phyloP scores from a whole-genome alignment of 352 stramenopile genomes.

The Hyaloperonospora arabidopsidis region DNA sequence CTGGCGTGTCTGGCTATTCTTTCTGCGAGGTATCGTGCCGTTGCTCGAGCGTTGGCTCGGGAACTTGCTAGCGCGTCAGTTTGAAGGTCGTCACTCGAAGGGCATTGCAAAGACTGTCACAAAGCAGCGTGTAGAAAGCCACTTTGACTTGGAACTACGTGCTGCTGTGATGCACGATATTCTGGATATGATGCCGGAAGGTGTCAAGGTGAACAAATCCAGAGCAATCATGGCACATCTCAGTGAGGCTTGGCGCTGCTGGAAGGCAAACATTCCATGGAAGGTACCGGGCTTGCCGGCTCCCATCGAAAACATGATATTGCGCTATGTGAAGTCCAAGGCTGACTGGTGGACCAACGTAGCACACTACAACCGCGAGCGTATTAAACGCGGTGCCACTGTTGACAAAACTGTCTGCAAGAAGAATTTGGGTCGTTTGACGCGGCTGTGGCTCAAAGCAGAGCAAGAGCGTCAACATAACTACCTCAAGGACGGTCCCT shows the following conservation, averaged over 20 bases:
- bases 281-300: conserved; percentile 99
- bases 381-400: conserved; percentile 98
- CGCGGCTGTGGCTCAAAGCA: conserved; percentile 98
- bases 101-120: conserved; percentile 98
- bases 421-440: conserved; percentile 98
- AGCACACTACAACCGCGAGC: conserved; percentile 99
- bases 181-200: conserved; percentile 99
- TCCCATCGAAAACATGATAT: conserved; percentile 99
- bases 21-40: conserved; percentile 97
- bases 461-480: conserved; percentile 99
- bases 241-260: conserved; percentile 96
- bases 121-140: conserved; percentile 98
- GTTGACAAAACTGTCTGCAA: conserved; percentile 99
- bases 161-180: conserved; percentile 99
- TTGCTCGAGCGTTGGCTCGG: conserved; percentile 98
- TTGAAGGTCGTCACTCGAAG: conserved; percentile 98
- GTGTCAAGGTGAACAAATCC: conserved; percentile 99
- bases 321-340: conserved; percentile 99
- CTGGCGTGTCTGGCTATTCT: conserved; percentile 99
- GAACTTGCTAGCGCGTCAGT: conserved; percentile 98
- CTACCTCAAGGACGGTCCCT: conserved; percentile 98
- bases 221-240: conserved; percentile 98
- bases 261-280: conserved; percentile 99
- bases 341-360: conserved; percentile 98
- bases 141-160: conserved; percentile 99